Evolutionary conservation across 106 monocot species (phyloP), one percentile per base, ranked within the genome.

Genomic region (Agapanthus africanus): DNA sequence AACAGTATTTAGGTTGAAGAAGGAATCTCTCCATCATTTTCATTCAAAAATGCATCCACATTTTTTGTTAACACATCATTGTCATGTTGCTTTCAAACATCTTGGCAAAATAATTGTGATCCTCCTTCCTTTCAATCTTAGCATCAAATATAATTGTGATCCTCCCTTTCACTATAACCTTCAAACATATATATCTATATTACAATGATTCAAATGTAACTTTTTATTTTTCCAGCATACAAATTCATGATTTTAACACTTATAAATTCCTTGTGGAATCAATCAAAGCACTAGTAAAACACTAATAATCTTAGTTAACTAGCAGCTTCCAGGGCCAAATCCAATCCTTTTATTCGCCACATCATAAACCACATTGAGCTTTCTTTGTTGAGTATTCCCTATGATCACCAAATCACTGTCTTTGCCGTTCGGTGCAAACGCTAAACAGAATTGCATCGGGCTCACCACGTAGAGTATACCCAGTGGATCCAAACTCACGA

Each of bases 301-400:
- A 3, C 46, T 4, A 60, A 31, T 18, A n/a, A 60, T 23, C 14
- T 28, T 60, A 32, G 25, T 7, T 22, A 57, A 34, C 47, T 72
- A 66, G 54, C 64, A 38, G 37, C 73, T 46, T 8, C 67, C 66
- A 19, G 81, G 50, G 11, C 69, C 73, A 41, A 82, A 82, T 23
- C 81, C 77, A 8, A 82, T 63, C 40, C 19, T 2, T n/a, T 73
- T 63, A 38, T 54, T 82, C 4, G 69, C 30, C 4, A 73, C 40
- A 37, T 82, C 81, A 46, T 82, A 77, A 2, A 73, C 51, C 4
- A 82, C 77, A 15, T 66, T 46, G 19, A 78, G 47, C 64, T 23
- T 78, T 54, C 70, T 76, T 54, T 78, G 82, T 47, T 82, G 82
- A 73, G 70, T 64, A 16, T 83, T 83, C 23, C 83, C 83, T 0